phyloP scores from a whole-genome alignment of 352 stramenopile species.

The Phytophthora constricta region DNA sequence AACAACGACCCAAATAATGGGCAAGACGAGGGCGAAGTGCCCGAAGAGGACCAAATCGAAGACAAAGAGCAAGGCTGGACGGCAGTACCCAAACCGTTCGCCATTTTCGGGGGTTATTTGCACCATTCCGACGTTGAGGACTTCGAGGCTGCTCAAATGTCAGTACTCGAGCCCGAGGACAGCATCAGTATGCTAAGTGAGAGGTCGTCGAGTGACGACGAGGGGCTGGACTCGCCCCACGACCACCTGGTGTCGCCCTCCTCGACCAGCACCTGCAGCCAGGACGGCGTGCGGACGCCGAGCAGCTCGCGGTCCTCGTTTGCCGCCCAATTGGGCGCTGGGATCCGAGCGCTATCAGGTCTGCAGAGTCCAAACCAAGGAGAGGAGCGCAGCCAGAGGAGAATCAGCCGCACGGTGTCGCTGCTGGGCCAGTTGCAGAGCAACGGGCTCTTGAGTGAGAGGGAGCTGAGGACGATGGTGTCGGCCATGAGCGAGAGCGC shows the following conservation, averaged over 20 bases:
- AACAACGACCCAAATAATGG: slow-evolving; percentile 3
- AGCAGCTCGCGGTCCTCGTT: slow-evolving; percentile 45
- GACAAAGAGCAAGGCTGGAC: slow-evolving; percentile 29
- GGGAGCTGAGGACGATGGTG: slow-evolving; percentile 37
- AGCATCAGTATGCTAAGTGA: slow-evolving; percentile 53
- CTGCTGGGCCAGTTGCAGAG: slow-evolving; percentile 24
- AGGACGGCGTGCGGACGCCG: slow-evolving; percentile 30
- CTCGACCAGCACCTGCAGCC: slow-evolving; percentile 59
- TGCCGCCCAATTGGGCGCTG: slow-evolving; percentile 5
- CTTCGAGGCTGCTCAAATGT: slow-evolving; percentile 13
- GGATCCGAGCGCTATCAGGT: slow-evolving; percentile 13
- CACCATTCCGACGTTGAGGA: slow-evolving; percentile 30
- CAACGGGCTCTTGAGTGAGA: slow-evolving; percentile 24
- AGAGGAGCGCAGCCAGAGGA: neutral
- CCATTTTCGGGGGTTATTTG: slow-evolving; percentile 28
- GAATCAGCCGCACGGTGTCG: slow-evolving; percentile 16
- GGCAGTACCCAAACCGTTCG: slow-evolving; percentile 26
- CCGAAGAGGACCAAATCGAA: slow-evolving; percentile 14
- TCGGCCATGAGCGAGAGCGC: slow-evolving; percentile 34
- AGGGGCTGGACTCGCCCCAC: slow-evolving; percentile 45
- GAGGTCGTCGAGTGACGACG: slow-evolving; percentile 48
- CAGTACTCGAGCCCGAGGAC: slow-evolving; percentile 32
- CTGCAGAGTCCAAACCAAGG: slow-evolving; percentile 1
- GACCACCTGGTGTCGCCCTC: slow-evolving; percentile 68
- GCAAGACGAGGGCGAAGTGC: slow-evolving; percentile 43